Base-by-base conservation (phyloP, 2,329 filamentous ascomycete species). In the Hyphodiscus sp. region DNA sequence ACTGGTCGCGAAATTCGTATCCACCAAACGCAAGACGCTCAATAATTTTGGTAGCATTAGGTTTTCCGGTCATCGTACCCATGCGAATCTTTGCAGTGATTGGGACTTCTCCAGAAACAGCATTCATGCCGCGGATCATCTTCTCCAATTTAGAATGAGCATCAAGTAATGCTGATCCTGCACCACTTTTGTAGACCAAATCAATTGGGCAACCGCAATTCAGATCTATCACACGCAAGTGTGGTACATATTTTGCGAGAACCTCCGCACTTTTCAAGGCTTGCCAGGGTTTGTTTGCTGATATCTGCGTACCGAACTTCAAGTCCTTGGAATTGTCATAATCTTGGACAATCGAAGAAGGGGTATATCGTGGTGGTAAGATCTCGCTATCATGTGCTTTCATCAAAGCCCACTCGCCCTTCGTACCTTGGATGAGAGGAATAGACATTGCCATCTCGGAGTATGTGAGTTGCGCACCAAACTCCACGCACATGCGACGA, bases 201-300 rank as follows among this genome's bases (percentile, higher is more conserved):
- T 99, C 94, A 67, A 99, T 96, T 3, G 94, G 94, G 67, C 94
- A 99, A 45, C 94, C 94, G 65, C 92, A 97, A 75, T 99, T 99
- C 62, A 99, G 76, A 66, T 99, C 94, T 60, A 99, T 88, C 41
- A 96, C 83, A 38, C 94, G 88, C 19, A 99, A 79, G 63, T 90
- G 82, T 2, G 94, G 91, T 53, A 91, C 84, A 59, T 87, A 82
- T 29, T 79, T 78, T 5, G 86, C 85, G 46, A 99, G 74, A 2
- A 87, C 80, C 69, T 97, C 91, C 0, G 92, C 88, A 0, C 90
- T 85, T 73, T 96, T 96, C 67, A 92, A 79, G 2, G 89, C 92
- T 52, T 91, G 78, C 87, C 90, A 95, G 15, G 91, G 89, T 68
- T 95, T 94, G 71, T 90, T 95, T 33, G 88, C 91, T 1, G 91